Percentiles rank a stretch among this genome's conserved stretches.
Conservation (phyloP, 1,284 basidiomycete species). For the Cryptococcus neoformans region DNA sequence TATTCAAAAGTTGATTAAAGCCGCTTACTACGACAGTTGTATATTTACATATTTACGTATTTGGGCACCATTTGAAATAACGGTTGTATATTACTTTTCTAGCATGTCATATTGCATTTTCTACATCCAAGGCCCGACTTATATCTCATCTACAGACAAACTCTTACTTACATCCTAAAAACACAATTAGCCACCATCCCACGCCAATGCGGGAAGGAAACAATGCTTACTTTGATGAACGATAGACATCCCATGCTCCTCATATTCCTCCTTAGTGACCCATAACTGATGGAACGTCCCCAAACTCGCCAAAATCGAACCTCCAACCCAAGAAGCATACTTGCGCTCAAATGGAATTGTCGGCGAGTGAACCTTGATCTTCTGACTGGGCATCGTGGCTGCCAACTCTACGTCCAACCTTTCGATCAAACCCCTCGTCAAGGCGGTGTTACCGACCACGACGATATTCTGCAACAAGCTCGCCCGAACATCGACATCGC, state of each 20-base stretch:
- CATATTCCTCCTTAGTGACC: conserved; percentile 90
- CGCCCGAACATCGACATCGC: conserved; percentile 88
- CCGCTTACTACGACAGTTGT: no score
- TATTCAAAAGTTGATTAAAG: no score
- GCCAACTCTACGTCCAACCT: conserved; percentile 76
- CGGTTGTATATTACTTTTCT: no score
- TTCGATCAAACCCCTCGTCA: conserved; percentile 83
- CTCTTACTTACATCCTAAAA: no score
- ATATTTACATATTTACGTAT: no score
- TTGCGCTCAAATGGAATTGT: conserved; percentile 83
- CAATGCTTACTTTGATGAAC: conserved; percentile 38
- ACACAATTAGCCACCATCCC: no score
- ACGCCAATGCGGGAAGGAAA: no score
- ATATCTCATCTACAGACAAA: no score
- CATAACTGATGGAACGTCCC: conserved; percentile 96
- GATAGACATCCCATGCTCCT: conserved; percentile 55
- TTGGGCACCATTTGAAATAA: no score
- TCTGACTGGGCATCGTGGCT: conserved; percentile 67
- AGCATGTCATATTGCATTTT: no score
- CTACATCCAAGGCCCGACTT: no score
- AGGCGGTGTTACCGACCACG: conserved; percentile 84
- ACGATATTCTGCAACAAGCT: conserved; percentile 91
- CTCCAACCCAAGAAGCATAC: conserved; percentile 90
- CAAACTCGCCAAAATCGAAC: conserved; percentile 84
- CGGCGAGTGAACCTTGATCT: conserved; percentile 79